phyloP scores from a whole-genome alignment of 208 protist species.

The Naegleria lovaniensis region DNA sequence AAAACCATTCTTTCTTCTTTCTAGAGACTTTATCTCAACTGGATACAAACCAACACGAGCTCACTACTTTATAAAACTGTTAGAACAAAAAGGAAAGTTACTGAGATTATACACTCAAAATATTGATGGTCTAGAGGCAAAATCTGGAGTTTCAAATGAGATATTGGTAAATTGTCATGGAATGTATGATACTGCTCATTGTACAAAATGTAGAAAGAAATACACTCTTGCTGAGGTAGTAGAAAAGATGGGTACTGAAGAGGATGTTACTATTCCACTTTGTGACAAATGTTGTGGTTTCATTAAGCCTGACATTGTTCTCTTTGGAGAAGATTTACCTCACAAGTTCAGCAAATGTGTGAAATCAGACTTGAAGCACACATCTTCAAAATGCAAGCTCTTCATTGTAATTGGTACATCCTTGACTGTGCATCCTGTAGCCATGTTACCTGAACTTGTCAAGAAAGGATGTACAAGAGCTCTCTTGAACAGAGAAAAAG shows the following conservation, averaged over 20 bases:
- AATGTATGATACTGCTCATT: background rate
- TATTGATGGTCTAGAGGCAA: slow-evolving; percentile 84
- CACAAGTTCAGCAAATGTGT: background rate
- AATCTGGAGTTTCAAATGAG: slow-evolving; percentile 57
- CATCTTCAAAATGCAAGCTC: slow-evolving; percentile 54
- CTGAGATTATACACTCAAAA: slow-evolving; percentile 91
- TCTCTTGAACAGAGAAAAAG: background rate
- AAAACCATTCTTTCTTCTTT: slow-evolving; percentile 77
- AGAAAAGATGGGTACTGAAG: background rate
- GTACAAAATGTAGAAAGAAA: background rate
- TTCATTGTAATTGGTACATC: slow-evolving; percentile 89
- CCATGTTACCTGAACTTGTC: slow-evolving; percentile 57
- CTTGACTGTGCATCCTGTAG: slow-evolving; percentile 81
- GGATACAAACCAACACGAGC: slow-evolving; percentile 66
- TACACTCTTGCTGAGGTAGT: background rate
- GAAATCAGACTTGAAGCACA: background rate
- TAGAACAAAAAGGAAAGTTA: slow-evolving; percentile 77
- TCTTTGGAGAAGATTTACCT: background rate
- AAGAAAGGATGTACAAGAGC: background rate
- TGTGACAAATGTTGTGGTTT: background rate
- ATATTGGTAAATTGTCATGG: slow-evolving; percentile 90
- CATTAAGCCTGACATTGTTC: background rate
- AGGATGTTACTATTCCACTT: background rate
- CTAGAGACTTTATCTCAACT: slow-evolving; percentile 66
- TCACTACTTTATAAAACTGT: slow-evolving; percentile 83